Conservation (phyloP, 2,329 filamentous ascomycete species). For the Ophiostoma novo-ulmi region DNA sequence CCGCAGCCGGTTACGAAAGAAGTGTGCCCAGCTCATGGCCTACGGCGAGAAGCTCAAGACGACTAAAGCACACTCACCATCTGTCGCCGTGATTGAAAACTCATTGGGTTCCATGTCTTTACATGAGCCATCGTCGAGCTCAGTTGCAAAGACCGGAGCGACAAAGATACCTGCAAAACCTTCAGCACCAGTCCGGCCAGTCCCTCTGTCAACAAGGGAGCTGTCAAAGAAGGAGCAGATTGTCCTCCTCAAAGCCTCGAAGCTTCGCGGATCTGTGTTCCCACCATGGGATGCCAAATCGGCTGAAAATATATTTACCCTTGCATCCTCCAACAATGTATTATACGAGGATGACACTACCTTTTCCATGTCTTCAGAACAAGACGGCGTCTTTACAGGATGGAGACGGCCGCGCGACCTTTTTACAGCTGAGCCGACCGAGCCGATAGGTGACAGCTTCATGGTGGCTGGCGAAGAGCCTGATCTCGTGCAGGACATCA, state of each 20-base stretch:
- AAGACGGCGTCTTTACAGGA: constrained; percentile 69
- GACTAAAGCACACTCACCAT: background rate
- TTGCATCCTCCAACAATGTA: constrained; percentile 40
- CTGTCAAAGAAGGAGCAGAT: constrained; percentile 68
- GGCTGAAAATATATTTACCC: constrained; percentile 55
- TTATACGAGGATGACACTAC: constrained; percentile 63
- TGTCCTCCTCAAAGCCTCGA: constrained; percentile 70
- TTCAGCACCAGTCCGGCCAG: constrained; percentile 26
- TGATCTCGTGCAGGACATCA: constrained; percentile 91
- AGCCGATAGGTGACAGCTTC: constrained; percentile 17
- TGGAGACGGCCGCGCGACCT: constrained; percentile 77
- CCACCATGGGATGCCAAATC: constrained; percentile 75
- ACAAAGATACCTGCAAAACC: background rate
- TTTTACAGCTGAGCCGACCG: constrained; percentile 36
- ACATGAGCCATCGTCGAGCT: background rate
- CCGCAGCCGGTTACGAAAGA: constrained; percentile 59
- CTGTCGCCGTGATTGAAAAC: background rate
- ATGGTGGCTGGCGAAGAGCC: constrained; percentile 48
- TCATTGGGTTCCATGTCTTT: constrained; percentile 14
- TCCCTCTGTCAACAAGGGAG: constrained; percentile 48
- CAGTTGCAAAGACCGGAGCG: background rate
- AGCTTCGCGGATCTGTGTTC: constrained; percentile 76
- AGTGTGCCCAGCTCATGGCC: constrained; percentile 64
- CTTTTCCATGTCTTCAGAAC: constrained; percentile 68
- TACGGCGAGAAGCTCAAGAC: constrained; percentile 71